Conservation (phyloP, 2,329 filamentous ascomycete genomes). For the Hypoxylon sp. region DNA sequence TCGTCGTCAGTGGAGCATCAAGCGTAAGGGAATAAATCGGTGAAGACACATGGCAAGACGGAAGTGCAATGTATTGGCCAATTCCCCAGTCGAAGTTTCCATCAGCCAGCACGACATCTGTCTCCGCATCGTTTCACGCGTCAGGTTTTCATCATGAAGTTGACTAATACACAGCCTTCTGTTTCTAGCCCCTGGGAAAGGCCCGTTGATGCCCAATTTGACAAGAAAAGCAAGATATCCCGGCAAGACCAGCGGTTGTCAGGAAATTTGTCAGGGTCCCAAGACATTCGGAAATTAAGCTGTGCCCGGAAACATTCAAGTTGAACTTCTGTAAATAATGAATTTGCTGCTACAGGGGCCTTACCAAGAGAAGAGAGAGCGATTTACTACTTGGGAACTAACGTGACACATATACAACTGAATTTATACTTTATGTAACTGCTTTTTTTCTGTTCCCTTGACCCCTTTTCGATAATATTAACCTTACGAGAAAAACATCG, state of each 20-base stretch:
- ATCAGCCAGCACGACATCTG: constrained; percentile 7
- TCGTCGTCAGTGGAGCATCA: constrained; percentile 8
- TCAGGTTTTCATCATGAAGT: constrained; percentile 15
- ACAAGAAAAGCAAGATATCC: constrained; percentile 11
- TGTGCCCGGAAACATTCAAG: not conserved
- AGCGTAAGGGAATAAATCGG: constrained; percentile 1
- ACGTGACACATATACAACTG: not conserved
- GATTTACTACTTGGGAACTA: not conserved
- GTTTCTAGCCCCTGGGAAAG: not conserved
- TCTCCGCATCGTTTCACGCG: constrained; percentile 8
- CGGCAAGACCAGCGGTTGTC: not conserved
- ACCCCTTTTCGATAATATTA: not conserved
- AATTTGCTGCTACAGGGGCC: not conserved
- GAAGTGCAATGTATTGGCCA: constrained; percentile 5
- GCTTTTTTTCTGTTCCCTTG: not conserved
- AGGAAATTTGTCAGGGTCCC: not conserved
- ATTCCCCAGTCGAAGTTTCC: constrained; percentile 24
- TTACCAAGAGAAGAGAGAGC: constrained; percentile 9
- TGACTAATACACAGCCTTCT: constrained; percentile 8
- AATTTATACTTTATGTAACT: not conserved
- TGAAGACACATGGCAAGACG: constrained; percentile 6
- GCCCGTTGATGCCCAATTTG: constrained; percentile 32
- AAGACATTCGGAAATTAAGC: constrained; percentile 3
- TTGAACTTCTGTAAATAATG: constrained; percentile 8
- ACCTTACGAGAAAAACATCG: not conserved